phyloP scores from a whole-genome alignment of 805 yeast genomes.

The Suhomyces emberorum region DNA sequence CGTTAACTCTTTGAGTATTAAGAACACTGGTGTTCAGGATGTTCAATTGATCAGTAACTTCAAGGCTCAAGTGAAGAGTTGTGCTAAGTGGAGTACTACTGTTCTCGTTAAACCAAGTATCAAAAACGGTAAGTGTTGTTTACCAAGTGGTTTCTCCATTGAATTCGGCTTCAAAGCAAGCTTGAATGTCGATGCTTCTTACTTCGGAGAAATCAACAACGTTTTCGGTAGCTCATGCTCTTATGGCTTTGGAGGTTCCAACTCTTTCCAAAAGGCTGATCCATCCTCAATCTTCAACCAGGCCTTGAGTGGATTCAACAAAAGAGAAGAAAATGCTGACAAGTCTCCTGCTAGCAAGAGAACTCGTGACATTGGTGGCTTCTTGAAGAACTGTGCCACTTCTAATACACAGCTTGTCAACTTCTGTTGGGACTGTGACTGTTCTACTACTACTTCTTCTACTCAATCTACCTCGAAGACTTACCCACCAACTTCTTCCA shows the following conservation, averaged over 20 bases:
- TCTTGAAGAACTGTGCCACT: slow-evolving; percentile 6
- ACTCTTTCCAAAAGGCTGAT: slow-evolving; percentile 1
- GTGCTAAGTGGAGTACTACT: slow-evolving; percentile 21
- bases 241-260: slow-evolving; percentile 3
- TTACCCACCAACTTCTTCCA: neutral
- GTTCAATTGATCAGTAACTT: slow-evolving; percentile 12
- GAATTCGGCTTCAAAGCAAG: slow-evolving; percentile 7
- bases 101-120: slow-evolving; percentile 18
- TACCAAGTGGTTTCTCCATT: slow-evolving; percentile 21
- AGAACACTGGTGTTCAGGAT: slow-evolving; percentile 21
- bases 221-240: slow-evolving; percentile 10
- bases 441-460: slow-evolving; percentile 1
- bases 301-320: slow-evolving; percentile 4
- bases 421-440: slow-evolving; percentile 14
- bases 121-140: slow-evolving; percentile 19
- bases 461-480: neutral
- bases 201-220: slow-evolving; percentile 3
- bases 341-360: slow-evolving; percentile 3
- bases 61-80: slow-evolving; percentile 11
- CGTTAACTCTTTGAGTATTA: slow-evolving; percentile 14
- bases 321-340: slow-evolving; percentile 7
- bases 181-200: slow-evolving; percentile 1
- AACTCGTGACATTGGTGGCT: neutral
- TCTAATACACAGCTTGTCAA: slow-evolving; percentile 3
- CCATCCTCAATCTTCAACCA: slow-evolving; percentile 6